Conservation (phyloP, 2,329 filamentous ascomycete species). For the Lasiodiplodia theobromae region DNA sequence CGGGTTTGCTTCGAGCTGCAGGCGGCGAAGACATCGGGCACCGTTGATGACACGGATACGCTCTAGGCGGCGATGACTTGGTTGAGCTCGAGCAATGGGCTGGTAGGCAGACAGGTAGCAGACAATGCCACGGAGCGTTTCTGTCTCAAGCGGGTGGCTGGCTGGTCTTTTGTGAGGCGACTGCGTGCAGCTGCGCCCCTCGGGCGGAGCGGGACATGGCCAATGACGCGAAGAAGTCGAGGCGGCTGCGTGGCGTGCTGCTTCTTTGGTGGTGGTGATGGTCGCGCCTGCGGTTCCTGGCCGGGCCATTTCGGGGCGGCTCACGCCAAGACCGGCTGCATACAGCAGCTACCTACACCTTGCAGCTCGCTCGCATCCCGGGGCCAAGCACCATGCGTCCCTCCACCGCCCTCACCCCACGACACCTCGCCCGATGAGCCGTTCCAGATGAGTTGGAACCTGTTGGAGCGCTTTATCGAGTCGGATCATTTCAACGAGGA, state of each 20-base stretch:
- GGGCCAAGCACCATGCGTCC: slow-evolving; percentile 17
- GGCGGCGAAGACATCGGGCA: slow-evolving; percentile 50
- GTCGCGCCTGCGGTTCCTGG: background rate
- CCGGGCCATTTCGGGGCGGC: background rate
- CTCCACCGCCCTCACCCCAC: slow-evolving; percentile 16
- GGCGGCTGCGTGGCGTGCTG: background rate
- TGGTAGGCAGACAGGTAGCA: background rate
- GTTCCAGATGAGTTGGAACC: slow-evolving; percentile 70
- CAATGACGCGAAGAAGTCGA: background rate
- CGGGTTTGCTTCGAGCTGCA: slow-evolving; percentile 51
- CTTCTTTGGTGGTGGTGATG: background rate
- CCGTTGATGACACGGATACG: slow-evolving; percentile 46
- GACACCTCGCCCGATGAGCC: slow-evolving; percentile 26
- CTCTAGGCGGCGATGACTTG: slow-evolving; percentile 38
- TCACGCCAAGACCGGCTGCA: slow-evolving; percentile 20
- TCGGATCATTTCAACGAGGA: slow-evolving; percentile 94
- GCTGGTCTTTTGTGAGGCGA: background rate
- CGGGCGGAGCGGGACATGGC: background rate
- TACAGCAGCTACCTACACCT: slow-evolving; percentile 17
- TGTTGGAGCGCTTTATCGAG: slow-evolving; percentile 89
- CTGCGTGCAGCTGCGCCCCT: background rate
- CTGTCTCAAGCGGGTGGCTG: background rate
- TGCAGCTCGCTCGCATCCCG: slow-evolving; percentile 14
- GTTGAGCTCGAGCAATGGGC: slow-evolving; percentile 19
- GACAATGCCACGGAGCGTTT: background rate